Evolutionary conservation across 2,329 filamentous ascomycete genomes (phyloP).

Genomic region (Fusarium tjaetaba): DNA sequence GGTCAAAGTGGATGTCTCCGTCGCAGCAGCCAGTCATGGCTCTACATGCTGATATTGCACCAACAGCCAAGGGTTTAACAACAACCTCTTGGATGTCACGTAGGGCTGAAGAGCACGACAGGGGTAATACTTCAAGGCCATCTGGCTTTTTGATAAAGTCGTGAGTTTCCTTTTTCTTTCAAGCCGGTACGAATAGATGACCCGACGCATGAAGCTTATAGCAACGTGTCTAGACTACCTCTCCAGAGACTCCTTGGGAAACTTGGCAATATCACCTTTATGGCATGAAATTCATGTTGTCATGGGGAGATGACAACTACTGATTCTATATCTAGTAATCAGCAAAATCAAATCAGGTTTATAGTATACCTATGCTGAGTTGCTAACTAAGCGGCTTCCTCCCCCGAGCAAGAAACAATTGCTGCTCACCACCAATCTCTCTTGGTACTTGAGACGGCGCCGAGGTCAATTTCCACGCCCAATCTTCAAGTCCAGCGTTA

Average conservation of each 20-base stretch:
- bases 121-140: not conserved
- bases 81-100: not conserved
- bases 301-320: not conserved
- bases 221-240: not conserved
- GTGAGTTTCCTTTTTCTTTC: not conserved
- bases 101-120: not conserved
- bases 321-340: too few species aligned
- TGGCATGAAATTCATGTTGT: not conserved
- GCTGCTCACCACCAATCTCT: constrained; percentile 39
- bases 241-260: not conserved
- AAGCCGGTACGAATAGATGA: not conserved
- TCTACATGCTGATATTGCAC: not conserved
- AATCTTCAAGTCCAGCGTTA: constrained; percentile 37
- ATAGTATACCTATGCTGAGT: not conserved
- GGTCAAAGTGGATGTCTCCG: not conserved
- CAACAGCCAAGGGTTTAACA: not conserved
- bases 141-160: not conserved
- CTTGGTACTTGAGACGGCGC: constrained; percentile 34
- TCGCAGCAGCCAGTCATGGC: not conserved
- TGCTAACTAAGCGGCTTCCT: constrained; percentile 4
- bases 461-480: constrained; percentile 41
- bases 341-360: not conserved
- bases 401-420: constrained; percentile 42
- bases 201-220: not conserved
- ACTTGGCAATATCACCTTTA: not conserved